Evolutionary conservation across 306 rosid genomes (phyloP).

Genomic region (Citrullus mucosospermus): DNA sequence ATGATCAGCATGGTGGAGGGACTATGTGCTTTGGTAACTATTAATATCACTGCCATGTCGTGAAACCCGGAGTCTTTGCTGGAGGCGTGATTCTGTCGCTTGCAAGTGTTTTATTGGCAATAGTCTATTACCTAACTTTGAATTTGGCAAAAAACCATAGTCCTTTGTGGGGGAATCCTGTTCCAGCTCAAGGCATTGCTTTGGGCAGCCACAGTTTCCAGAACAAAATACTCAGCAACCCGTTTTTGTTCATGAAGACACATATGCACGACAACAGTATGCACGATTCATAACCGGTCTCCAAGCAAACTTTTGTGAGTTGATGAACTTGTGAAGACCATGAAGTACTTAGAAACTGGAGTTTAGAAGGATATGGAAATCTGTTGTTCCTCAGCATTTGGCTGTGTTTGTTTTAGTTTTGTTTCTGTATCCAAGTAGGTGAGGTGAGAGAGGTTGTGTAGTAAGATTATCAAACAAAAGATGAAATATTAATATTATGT

Average conservation of each 20-base stretch:
- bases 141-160: constrained; percentile 26
- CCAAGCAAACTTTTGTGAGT: background rate
- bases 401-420: background rate
- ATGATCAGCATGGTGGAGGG: constrained; percentile 47
- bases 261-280: constrained; percentile 65
- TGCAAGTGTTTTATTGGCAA: constrained; percentile 54
- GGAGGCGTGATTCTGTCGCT: constrained; percentile 53
- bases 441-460: background rate
- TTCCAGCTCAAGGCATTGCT: constrained; percentile 38
- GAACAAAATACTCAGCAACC: constrained; percentile 44
- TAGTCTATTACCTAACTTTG: constrained; percentile 40
- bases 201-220: constrained; percentile 79
- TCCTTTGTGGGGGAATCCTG: constrained; percentile 20
- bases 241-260: constrained; percentile 86
- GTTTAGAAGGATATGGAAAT: background rate
- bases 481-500: background rate
- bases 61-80: constrained; percentile 74
- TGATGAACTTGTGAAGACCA: background rate
- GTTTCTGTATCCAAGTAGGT: background rate
- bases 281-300: constrained; percentile 20
- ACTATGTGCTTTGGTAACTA: constrained; percentile 49
- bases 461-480: background rate
- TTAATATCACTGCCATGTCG: constrained; percentile 61
- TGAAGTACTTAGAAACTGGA: background rate
- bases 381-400: background rate